These are phyloP conservation scores for Acanthochlamys bracteata DNA, from an alignment of 106 monocot species.

Conservation along the genomic window DNA sequence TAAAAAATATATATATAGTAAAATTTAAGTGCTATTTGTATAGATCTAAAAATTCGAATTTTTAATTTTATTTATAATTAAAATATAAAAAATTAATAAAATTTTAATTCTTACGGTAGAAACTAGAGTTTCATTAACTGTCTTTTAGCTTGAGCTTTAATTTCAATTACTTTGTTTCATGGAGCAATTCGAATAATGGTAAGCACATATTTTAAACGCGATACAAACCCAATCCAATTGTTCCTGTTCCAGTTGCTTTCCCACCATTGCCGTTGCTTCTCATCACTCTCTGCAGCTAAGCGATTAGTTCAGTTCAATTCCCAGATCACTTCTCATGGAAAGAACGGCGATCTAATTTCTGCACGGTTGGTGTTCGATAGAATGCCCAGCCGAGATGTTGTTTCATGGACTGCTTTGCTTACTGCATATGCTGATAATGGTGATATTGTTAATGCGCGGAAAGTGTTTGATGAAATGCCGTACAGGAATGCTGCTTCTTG, in stretches of 20 bases:
- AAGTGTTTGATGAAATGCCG: constrained; percentile 65
- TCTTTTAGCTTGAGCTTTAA: too few relatives aligned
- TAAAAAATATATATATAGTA: not conserved
- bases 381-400: constrained; percentile 44
- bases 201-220: too few relatives aligned
- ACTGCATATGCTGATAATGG: constrained; percentile 43
- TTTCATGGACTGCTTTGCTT: constrained; percentile 77
- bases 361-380: constrained; percentile 24
- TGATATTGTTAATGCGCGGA: constrained; percentile 17
- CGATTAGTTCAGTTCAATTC: constrained; percentile 4
- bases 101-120: not conserved
- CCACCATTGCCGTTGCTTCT: not conserved
- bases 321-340: not conserved
- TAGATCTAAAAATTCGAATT: not conserved
- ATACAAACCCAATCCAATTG: too few relatives aligned
- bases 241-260: not conserved
- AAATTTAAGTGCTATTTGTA: not conserved
- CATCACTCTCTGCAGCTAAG: not conserved
- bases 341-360: constrained; percentile 2
- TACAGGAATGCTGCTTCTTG: constrained; percentile 45
- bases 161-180: too few relatives aligned
- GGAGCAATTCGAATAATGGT: too few relatives aligned
- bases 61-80: not conserved
- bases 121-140: not conserved
- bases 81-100: not conserved